Evolutionary conservation across 129 eudicot genomes (phyloP).

Genomic region (Tanacetum coccineum): DNA sequence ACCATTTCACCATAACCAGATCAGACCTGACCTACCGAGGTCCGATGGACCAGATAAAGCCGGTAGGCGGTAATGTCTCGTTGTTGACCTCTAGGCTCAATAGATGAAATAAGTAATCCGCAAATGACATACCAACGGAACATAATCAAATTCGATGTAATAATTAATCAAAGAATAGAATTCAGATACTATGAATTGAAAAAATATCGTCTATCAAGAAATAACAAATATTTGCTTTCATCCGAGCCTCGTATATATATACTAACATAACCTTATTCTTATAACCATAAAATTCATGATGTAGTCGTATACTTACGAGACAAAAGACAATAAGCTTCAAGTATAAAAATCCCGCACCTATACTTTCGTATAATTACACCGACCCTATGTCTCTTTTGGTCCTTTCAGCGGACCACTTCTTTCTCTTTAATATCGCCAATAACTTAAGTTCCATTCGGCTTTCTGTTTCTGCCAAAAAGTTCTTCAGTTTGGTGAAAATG

Average conservation of each 20-base stretch:
- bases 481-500: conserved; percentile 27
- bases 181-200: conserved; percentile 25
- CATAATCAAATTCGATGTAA: background rate
- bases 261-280: conserved; percentile 43
- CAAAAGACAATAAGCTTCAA: conserved; percentile 33
- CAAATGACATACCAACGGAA: background rate
- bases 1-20: background rate
- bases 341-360: conserved; percentile 43
- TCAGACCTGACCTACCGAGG: background rate
- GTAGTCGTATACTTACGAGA: conserved; percentile 41
- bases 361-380: conserved; percentile 59
- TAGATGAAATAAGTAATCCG: background rate
- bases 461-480: conserved; percentile 56
- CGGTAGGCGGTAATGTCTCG: background rate
- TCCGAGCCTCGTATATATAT: conserved; percentile 28
- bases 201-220: conserved; percentile 31
- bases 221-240: conserved; percentile 28
- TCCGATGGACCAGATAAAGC: background rate
- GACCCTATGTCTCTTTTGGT: conserved; percentile 44
- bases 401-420: conserved; percentile 15
- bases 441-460: conserved; percentile 33
- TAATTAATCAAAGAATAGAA: conserved; percentile 26
- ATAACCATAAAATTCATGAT: conserved; percentile 33
- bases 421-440: conserved; percentile 19
- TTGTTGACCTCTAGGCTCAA: conserved; percentile 4